Evolutionary conservation across 1,284 basidiomycete species (phyloP), one percentile per base, ranked within the genome.

Genomic region (Schizophyllum commune): DNA sequence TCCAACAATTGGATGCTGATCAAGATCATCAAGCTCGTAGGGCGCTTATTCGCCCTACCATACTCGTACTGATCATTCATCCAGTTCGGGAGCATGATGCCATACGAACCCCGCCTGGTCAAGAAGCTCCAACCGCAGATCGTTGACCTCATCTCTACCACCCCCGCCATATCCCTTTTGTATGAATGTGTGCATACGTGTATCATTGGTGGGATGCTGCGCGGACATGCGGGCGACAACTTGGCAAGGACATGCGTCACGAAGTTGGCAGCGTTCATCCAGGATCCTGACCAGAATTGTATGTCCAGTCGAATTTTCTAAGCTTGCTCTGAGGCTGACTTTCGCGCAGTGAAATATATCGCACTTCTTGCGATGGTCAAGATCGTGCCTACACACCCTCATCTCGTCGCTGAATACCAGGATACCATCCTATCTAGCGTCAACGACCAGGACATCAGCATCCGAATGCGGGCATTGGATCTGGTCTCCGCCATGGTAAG

Each of bases 1-100:
- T 91, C 89, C 32, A 99, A 99, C 74, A 99, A 99, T 71, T 99
- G 97, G 97, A 96, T 98, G 92, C 80, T 99, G 62, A 99, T 99
- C 77, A 99, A 99, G 78, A 91, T 98, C 57, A 89, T 99, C 72
- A 99, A 99, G 76, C 77, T 97, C 69, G 94, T 94, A 71, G 70
- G 84, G n/a, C 52, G n/a, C 6, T 6, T 34, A 60, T 52, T 55
- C 22, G 27, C 32, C 19, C 15, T 27, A 60, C 52, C 60, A 52
- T 55, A 32, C 62, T 7, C 6, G 6, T 54, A n/a, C 52, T 19
- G 52, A 19, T n/a, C 6, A 54, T 7, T 6, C n/a, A 21, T 32
- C 34, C 59, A 97, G 95, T 97, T 98, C 75, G 94, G 95, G 20
- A 85, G 89, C 32, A 75, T 98, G 27, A 92, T 92, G 0, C 96